phyloP scores from a whole-genome alignment of 768 basidiomycete genomes.

The Boletus rubescentipes region DNA sequence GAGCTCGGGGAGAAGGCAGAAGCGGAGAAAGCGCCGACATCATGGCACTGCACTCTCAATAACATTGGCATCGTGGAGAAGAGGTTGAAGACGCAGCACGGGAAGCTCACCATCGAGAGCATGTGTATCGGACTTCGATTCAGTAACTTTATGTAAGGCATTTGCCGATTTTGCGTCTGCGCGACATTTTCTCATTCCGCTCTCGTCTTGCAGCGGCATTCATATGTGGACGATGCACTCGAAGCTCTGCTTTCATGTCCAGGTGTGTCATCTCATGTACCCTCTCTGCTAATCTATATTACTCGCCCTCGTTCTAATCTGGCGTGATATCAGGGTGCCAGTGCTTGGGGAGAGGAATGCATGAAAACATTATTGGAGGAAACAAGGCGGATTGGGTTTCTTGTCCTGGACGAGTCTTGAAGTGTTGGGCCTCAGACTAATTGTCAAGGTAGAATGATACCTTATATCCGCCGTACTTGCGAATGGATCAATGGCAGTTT shows the following conservation, averaged over 20 bases:
- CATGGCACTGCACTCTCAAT: constrained; percentile 10
- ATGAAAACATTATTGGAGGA: constrained; percentile 16
- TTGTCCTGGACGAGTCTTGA: constrained; percentile 8
- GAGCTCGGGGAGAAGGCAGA: background rate
- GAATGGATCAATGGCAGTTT: too few relatives aligned
- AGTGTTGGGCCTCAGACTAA: background rate
- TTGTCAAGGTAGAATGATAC: too few relatives aligned
- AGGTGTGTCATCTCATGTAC: constrained; percentile 1
- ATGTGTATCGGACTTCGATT: constrained; percentile 12
- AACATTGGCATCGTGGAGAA: constrained; percentile 17
- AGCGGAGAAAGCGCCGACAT: background rate
- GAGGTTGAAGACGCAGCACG: constrained; percentile 5
- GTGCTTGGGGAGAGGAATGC: constrained; percentile 21
- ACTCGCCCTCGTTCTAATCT: background rate
- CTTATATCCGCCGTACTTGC: too few relatives aligned
- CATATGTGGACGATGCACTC: constrained; percentile 23
- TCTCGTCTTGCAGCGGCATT: background rate
- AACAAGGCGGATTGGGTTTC: constrained; percentile 13
- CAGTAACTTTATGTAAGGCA: constrained; percentile 7
- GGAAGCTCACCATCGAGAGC: background rate
- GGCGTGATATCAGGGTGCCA: constrained; percentile 10
- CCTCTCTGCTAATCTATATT: background rate
- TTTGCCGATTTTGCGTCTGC: background rate
- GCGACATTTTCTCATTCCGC: background rate
- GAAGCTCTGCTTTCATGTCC: constrained; percentile 11